Percentiles rank a stretch among this genome's conserved stretches.
These are phyloP conservation scores for Sporothrix dimorphospora DNA, from an alignment of 2,329 filamentous ascomycete genomes.

Conservation along the genomic window DNA sequence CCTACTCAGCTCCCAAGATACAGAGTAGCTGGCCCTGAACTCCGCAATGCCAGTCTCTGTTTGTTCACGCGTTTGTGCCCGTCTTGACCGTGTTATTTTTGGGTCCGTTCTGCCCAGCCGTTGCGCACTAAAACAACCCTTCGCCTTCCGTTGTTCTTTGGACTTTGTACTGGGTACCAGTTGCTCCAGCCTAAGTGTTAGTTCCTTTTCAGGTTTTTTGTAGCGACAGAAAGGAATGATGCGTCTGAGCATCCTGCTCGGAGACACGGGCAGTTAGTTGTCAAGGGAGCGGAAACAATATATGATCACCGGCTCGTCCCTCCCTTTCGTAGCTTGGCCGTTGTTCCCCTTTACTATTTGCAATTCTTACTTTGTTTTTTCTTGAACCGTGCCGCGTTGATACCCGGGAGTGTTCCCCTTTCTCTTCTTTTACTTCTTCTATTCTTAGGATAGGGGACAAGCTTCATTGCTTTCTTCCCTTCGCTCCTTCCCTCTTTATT, in stretches of 20 bases:
- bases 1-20: slow-evolving; percentile 4
- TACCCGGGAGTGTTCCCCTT: slow-evolving; percentile 5
- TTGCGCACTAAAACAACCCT: background rate
- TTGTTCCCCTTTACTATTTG: background rate
- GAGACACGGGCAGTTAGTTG: background rate
- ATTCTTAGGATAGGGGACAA: background rate
- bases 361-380: background rate
- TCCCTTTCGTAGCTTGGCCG: slow-evolving; percentile 9
- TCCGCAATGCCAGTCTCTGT: background rate
- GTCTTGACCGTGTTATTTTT: background rate
- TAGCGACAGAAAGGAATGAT: background rate
- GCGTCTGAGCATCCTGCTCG: background rate
- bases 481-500: background rate
- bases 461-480: background rate
- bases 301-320: background rate
- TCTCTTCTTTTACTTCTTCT: background rate
- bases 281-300: background rate
- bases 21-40: background rate
- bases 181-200: background rate
- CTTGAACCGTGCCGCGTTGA: background rate
- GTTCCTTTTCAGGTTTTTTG: background rate
- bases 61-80: background rate
- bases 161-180: background rate
- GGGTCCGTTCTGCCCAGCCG: background rate
- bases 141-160: background rate